phyloP scores from a whole-genome alignment of 208 protist species.

The Endotrypanum monterogeii region DNA sequence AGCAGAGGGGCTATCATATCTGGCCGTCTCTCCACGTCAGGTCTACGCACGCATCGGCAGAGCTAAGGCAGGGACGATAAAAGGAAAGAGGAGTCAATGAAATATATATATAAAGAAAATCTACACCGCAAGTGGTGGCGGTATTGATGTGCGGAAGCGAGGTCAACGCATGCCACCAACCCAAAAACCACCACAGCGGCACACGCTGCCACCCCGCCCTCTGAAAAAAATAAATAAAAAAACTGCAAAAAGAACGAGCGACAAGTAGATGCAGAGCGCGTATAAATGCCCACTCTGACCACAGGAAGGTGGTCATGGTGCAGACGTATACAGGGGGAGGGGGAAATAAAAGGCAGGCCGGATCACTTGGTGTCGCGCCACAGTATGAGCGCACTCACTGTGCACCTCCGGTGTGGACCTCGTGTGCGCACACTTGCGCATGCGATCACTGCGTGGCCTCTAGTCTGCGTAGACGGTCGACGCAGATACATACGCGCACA shows the following conservation, averaged over 20 bases:
- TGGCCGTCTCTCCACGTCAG: too few species aligned
- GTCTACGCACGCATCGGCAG: too few species aligned
- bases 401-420: too few species aligned
- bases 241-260: neutral
- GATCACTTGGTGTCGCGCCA: neutral
- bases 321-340: neutral
- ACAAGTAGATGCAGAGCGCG: neutral
- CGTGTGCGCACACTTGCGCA: too few species aligned
- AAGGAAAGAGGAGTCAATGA: neutral
- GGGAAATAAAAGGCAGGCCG: neutral
- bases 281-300: too few species aligned
- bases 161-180: too few species aligned
- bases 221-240: neutral
- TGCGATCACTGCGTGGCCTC: too few species aligned
- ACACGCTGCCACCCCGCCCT: neutral
- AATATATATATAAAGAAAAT: too few species aligned
- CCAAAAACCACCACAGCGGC: neutral
- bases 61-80: neutral
- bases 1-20: too few species aligned
- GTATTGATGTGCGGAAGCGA: too few species aligned
- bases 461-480: neutral
- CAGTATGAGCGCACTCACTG: neutral
- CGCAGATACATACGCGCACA: neutral
- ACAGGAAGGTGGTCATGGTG: neutral
- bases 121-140: too few species aligned